Percentiles rank a stretch among this genome's conserved stretches.
Conservation (phyloP, 805 yeast genomes). For the Lachancea dasiensis region DNA sequence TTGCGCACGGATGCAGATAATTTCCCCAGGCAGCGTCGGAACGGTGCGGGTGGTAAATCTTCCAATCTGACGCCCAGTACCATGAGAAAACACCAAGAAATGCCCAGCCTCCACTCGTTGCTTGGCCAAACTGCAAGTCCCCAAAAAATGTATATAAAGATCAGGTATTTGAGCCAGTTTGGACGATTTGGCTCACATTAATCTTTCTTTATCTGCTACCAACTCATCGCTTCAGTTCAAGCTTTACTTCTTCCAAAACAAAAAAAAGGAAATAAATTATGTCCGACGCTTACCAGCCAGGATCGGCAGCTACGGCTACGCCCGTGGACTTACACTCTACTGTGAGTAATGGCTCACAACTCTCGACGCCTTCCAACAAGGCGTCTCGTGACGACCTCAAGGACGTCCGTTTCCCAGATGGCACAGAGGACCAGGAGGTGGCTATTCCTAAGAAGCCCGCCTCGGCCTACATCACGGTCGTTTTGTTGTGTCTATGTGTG, state of each 20-base stretch:
- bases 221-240: background rate
- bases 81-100: too few relatives aligned
- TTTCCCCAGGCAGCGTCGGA: too few relatives aligned
- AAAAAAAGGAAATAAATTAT: too few relatives aligned
- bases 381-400: constrained; percentile 27
- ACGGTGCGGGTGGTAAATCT: too few relatives aligned
- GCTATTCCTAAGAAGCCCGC: constrained; percentile 33
- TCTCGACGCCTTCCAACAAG: constrained; percentile 30
- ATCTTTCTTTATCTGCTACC: background rate
- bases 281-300: constrained; percentile 8
- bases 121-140: background rate
- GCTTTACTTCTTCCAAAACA: too few relatives aligned
- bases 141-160: constrained; percentile 4
- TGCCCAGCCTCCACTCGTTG: background rate
- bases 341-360: constrained; percentile 15
- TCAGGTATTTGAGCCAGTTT: too few relatives aligned
- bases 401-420: constrained; percentile 10
- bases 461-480: constrained; percentile 32
- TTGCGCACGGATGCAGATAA: too few relatives aligned
- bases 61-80: too few relatives aligned
- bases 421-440: constrained; percentile 1
- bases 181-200: too few relatives aligned
- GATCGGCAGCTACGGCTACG: constrained; percentile 10
- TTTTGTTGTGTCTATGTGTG: constrained; percentile 34
- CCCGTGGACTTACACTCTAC: constrained; percentile 12